A percentile compares a stretch with the other conserved stretches of the same genome.
Conservation (phyloP, 164 flowering plant species). For the Vitis cinerea region DNA sequence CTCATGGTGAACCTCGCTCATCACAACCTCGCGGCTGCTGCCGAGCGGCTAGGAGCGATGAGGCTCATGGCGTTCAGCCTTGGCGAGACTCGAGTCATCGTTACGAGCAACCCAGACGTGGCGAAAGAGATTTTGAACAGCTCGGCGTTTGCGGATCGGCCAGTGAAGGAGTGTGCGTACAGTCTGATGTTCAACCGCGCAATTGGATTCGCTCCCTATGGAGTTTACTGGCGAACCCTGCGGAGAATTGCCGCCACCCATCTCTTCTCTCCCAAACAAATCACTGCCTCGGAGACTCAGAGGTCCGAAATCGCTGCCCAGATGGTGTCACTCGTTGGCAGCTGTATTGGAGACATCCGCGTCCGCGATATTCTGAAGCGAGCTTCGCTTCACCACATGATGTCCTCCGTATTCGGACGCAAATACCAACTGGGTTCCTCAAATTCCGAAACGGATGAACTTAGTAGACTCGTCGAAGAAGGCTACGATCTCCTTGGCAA, state of each 20-base stretch:
- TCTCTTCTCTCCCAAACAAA: conserved; percentile 51
- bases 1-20: conserved; percentile 43
- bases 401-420: conserved; percentile 57
- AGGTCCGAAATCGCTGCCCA: conserved; percentile 29
- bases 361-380: conserved; percentile 34
- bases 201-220: conserved; percentile 68
- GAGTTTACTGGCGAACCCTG: conserved; percentile 58
- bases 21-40: conserved; percentile 38
- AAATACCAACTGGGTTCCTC: conserved; percentile 22
- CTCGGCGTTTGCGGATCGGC: conserved; percentile 54
- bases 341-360: neutral
- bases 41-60: conserved; percentile 24
- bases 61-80: conserved; percentile 66
- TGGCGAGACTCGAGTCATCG: conserved; percentile 46
- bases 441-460: conserved; percentile 24
- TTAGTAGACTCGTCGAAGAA: conserved; percentile 47
- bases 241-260: conserved; percentile 55
- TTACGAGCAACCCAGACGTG: conserved; percentile 47
- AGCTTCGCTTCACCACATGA: conserved; percentile 58
- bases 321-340: conserved; percentile 24
- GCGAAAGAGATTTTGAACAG: conserved; percentile 56
- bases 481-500: conserved; percentile 57
- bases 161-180: conserved; percentile 58
- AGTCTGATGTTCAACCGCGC: conserved; percentile 59
- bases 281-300: conserved; percentile 26